Evolutionary conservation across 208 protist species (phyloP), one percentile per base, ranked within the genome.

Genomic region (Trypanosoma cruzi): DNA sequence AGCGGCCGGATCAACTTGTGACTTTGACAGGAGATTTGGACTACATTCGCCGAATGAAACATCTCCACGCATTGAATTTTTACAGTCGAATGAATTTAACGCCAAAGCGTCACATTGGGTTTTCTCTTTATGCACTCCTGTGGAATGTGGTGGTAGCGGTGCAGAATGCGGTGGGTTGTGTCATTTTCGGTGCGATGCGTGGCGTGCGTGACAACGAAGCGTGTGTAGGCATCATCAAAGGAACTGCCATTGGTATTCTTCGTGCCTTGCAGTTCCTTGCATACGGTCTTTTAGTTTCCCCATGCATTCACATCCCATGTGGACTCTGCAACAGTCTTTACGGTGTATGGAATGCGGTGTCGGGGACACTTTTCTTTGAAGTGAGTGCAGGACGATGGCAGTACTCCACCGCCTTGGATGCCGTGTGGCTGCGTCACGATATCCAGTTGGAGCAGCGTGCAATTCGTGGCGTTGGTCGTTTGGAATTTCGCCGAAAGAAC

Each of bases 41-140:
- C 64, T 88, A 93, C 71, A 63, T 95, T 10, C 82, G 83, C 20
- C 84, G 76, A 1, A 77, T 77, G 20, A 75, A 83, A 18, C 59
- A 66, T 16, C 65, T 93, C 22, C 82, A 94, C 54, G 75, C 77
- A 36, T 59, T 96, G 31, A 90, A 92, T 75, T 92, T 91, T 79
- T 93, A 96, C 73, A 82, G 80, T 42, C 79, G 88, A 4, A 72
- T 96, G 37, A 91, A 85, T 66, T 62, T 96, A 29, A 89, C 66
- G 20, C 90, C 90, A 4, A 92, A 92, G 64, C 83, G 84, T 11
- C 75, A 96, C 55, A 72, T 96, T 31, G 77, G 81, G 59, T 64
- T 80, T 42, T 75, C 85, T 5, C 28, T 90, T 0, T 93, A 86
- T 53, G 73, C 84, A 34, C 56, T 87, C 3, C 0, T 82, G 53